Evolutionary conservation across 352 stramenopile species (phyloP).

Genomic region (Globisporangium alternatum): DNA sequence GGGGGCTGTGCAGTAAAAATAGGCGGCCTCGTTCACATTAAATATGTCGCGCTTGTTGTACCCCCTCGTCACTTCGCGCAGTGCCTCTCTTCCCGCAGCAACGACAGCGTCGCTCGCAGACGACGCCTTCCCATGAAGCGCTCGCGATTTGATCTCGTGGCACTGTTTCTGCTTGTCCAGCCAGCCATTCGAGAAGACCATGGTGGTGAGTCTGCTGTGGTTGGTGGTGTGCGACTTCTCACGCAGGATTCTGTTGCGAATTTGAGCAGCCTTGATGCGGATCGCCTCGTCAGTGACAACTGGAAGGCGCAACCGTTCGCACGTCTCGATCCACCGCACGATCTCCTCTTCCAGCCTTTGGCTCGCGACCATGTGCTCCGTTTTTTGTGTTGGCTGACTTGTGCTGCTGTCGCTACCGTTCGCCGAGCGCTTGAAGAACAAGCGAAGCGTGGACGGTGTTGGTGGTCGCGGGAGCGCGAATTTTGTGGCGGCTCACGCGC

Average conservation of each 20-base stretch:
- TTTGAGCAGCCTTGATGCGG: background rate
- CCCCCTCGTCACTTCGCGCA: background rate
- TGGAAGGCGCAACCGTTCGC: background rate
- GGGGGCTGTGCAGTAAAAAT: background rate
- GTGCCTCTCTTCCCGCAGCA: background rate
- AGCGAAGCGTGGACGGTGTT: no score
- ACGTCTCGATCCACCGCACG: no score
- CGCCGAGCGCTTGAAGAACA: no score
- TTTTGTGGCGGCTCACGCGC: no score
- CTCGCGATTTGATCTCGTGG: no score
- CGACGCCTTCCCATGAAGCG: background rate
- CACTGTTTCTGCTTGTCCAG: background rate
- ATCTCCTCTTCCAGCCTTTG: no score
- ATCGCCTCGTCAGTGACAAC: background rate
- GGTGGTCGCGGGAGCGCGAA: no score
- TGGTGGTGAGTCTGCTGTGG: background rate
- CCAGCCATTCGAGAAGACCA: background rate
- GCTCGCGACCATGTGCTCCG: no score
- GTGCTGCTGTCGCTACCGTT: no score
- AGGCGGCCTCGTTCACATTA: background rate
- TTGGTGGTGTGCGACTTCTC: background rate
- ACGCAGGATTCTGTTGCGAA: background rate
- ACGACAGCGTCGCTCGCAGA: background rate
- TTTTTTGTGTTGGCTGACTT: no score
- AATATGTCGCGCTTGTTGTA: constrained; percentile 3